Evolutionary conservation across 1,284 basidiomycete genomes (phyloP), one percentile per base, ranked within the genome.

Genomic region (Moesziomyces parantarcticus): DNA sequence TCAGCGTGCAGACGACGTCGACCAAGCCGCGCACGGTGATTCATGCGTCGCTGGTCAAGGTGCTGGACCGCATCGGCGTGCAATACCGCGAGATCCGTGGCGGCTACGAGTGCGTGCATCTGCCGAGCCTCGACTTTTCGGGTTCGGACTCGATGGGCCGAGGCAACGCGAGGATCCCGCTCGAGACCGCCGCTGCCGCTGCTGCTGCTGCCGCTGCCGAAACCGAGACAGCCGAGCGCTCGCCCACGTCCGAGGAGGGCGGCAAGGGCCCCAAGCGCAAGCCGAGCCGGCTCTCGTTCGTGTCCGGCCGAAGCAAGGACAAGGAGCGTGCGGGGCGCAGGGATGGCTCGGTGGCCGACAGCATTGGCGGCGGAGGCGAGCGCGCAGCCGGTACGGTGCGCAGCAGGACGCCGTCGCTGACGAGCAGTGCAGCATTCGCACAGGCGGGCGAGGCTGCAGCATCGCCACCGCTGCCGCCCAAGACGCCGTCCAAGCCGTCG

Each of bases 41-140:
- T 84, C 92, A 93, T 79, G 86, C 88, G 39, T 94, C 97, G 84
- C 90, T 99, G 69, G 88, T 89, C 45, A 89, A 90, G 18, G 94
- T 97, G 1, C 87, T 99, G 43, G 92, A 96, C 76, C 89, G 94
- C 48, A 93, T 98, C 88, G 93, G 95, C 64, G 91, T 99, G 49
- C 93, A 94, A 84, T 93, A 96, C 84, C 89, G 93, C 41, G 92
- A 95, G 83, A 94, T 90, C 77, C 92, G 90, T 83, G 88, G 90
- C 57, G 96, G 96, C 0, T 99, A 95, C 83, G 96, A 98, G 84
- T 99, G 96, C 85, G 91, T 96, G 23, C 94, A 98, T 83, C 86
- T 92, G 50, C 96, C 96, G 0, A 94, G 92, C 25, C 96, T 98
- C 82, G 93, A 96, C 83, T 69, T 78, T 59, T 63, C 70, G 21